phyloP scores from a whole-genome alignment of 169 alveolate genomes.

The Plasmodium inui region DNA sequence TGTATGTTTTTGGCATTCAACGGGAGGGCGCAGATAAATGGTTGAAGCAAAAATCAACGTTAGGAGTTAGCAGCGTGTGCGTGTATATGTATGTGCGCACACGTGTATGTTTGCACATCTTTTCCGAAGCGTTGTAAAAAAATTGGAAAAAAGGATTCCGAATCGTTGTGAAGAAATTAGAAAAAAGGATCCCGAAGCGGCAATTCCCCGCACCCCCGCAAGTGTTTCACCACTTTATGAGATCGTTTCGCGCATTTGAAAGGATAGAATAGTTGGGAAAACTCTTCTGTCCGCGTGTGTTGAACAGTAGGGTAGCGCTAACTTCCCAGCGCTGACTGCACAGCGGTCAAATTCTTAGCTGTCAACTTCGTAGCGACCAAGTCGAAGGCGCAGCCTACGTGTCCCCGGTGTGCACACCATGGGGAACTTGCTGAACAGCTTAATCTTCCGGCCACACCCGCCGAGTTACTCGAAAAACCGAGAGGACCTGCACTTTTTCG shows the following conservation, averaged over 20 bases:
- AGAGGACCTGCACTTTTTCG: conserved; percentile 83
- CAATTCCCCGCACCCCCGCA: not conserved
- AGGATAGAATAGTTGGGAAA: not conserved
- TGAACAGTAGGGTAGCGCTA: not conserved
- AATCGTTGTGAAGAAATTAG: not conserved
- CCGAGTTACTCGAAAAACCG: conserved; percentile 78
- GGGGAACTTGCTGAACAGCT: conserved; percentile 81
- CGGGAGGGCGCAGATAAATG: not conserved
- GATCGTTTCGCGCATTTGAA: not conserved
- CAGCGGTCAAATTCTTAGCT: not conserved
- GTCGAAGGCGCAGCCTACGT: not conserved
- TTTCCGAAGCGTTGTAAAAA: not conserved
- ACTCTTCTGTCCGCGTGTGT: not conserved
- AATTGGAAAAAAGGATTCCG: not conserved
- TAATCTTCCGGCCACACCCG: conserved; percentile 83
- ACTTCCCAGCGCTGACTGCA: not conserved
- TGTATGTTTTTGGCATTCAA: not conserved
- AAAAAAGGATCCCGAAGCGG: not conserved
- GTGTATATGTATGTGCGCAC: not conserved
- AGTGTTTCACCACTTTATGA: not conserved
- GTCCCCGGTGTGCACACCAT: conserved; percentile 21
- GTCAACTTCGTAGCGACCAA: not conserved
- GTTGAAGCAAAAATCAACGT: not conserved
- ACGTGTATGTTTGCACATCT: not conserved
- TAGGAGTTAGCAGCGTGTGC: not conserved